phyloP scores from a whole-genome alignment of 768 basidiomycete genomes.

The Lentinula aciculospora region DNA sequence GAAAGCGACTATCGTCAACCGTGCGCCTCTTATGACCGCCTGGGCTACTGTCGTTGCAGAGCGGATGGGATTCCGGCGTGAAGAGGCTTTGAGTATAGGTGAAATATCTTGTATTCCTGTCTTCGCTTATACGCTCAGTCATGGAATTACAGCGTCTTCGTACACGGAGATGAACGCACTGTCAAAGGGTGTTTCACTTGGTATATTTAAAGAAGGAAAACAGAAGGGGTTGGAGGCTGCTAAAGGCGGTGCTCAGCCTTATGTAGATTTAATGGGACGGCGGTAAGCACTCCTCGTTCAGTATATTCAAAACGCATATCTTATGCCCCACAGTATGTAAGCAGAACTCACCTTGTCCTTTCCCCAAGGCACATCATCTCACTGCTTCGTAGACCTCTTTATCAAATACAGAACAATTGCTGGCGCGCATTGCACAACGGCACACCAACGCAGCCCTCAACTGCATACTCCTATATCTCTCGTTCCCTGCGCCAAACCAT shows the following conservation, averaged over 20 bases:
- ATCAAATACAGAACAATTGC: slow-evolving; percentile 57
- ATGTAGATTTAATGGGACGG: slow-evolving; percentile 80
- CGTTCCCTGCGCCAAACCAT: slow-evolving; percentile 76
- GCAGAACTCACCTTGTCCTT: neutral
- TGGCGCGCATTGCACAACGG: slow-evolving; percentile 83
- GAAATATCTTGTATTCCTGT: slow-evolving; percentile 12
- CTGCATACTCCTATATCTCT: slow-evolving; percentile 82
- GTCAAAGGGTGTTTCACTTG: slow-evolving; percentile 78
- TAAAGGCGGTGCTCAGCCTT: slow-evolving; percentile 65
- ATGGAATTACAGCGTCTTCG: slow-evolving; percentile 58
- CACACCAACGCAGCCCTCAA: slow-evolving; percentile 59
- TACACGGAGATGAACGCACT: slow-evolving; percentile 93
- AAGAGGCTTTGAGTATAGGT: slow-evolving; percentile 93
- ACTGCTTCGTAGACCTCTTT: slow-evolving; percentile 57
- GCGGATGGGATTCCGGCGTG: slow-evolving; percentile 76
- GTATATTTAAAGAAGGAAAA: slow-evolving; percentile 58
- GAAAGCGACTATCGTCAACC: slow-evolving; percentile 71
- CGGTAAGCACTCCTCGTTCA: slow-evolving; percentile 30
- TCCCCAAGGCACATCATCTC: neutral
- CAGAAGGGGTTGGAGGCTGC: slow-evolving; percentile 50
- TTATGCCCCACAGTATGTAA: neutral
- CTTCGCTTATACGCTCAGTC: neutral
- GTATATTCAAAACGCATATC: neutral
- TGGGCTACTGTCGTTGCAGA: slow-evolving; percentile 90
- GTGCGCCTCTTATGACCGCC: slow-evolving; percentile 92